Evolutionary conservation across 1,284 basidiomycete genomes (phyloP), one percentile per base, ranked within the genome.

Genomic region (Ceratobasidium theobromae): DNA sequence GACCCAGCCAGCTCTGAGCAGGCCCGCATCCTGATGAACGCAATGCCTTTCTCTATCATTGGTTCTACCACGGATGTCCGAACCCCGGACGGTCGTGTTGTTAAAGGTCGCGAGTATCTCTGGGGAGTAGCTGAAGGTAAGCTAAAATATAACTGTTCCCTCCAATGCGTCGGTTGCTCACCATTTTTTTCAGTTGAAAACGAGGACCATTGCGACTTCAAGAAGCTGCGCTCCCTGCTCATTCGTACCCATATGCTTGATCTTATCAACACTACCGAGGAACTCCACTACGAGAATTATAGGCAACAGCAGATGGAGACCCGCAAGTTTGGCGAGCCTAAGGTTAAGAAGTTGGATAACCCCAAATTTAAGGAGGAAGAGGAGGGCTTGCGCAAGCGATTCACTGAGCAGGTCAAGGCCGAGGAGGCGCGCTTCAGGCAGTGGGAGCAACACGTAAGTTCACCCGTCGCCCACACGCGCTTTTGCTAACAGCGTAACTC

Each of bases 351-450:
- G 82, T 83, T 95, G 71, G 96, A 99, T 80, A 99, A 99, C 79
- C 97, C 97, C 73, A 98, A 98, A 80, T 99, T 97, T 87, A 96
- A 96, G 82, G 97, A 99, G 78, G 96, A 99, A 79, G 96, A 99
- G 77, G 96, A 99, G 78, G 83, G 87, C 70, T 85, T 99, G 70
- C 83, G 96, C 74, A 98, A 96, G 84, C 86, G 95, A 69, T 99
- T 99, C 79, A 99, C 96, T 33, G 97, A 99, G 78, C 96, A 99
- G 81, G 97, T 99, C 84, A 99, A 99, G 83, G 83, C 95, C 68
- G 96, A 99, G 81, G 96, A 99, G 77, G 85, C 91, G 11, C 84
- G 97, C 69, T 99, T 99, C 86, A 87, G 97, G 75, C 95, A 98
- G 75, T 99, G 97, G 97, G 96, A 98, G 78, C 94, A 97, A 80